Base-by-base conservation (phyloP, 768 basidiomycete genomes). In the Tricholoma matsutake region DNA sequence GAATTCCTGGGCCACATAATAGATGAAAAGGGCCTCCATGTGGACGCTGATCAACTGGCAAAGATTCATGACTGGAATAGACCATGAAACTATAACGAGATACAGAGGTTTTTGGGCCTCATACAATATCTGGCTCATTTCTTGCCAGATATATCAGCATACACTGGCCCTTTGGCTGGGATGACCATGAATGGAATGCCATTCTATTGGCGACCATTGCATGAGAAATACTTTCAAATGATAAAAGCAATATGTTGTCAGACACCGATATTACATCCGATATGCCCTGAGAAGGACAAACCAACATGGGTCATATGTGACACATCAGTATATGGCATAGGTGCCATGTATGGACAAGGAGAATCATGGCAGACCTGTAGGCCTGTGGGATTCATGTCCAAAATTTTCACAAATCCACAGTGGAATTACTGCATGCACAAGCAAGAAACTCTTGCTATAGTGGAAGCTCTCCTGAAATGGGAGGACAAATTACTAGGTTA, bases 1-100 rank as follows among this genome's bases (percentile, higher is more conserved):
- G 66, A 74, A 28, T 73, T 68, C 39, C 68, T 78, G 0, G 75
- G 77, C 1, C 76, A 78, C 57, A 8, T 70, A 0, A 71, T 78
- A 9, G 71, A 76, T 58, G 65, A 73, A 14, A 11, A 63, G 0
- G 74, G 77, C 0, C 41, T 78, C 0, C 69, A 71, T 35, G 65
- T 69, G 0, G 69, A 75, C 45, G 11, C 62, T 0, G 69, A 75
- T 57, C 77, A 78, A 56, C 64, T 78, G 66, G 56, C 22, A 4
- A 35, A 45, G 2, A 65, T 77, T 3, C 28, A 63, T 0, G 56
- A 70, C 0, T 78, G 75, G 76, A 45, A 62, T 18, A 66, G 63
- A 0, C 75, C 73, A 0, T 25, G 64, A 3, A 52, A 45, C 1
- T 68, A 68, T 20, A 56, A 68, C 20, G 72, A 76, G 0, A 65